These are phyloP conservation scores for Talaromyces ruber DNA, from an alignment of 495 filamentous ascomycete genomes.

Conservation along the genomic window DNA sequence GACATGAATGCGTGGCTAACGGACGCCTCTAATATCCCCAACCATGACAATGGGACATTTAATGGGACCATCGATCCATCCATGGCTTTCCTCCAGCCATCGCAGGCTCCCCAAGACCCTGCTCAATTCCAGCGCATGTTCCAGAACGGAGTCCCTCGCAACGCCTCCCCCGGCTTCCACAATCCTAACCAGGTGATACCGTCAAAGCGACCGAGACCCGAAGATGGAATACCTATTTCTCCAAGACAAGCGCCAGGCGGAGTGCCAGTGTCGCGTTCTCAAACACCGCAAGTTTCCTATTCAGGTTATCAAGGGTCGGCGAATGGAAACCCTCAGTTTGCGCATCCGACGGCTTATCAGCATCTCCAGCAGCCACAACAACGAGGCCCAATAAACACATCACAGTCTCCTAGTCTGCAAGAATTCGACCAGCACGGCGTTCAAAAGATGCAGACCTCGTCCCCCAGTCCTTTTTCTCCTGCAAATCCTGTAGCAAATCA, in stretches of 20 bases:
- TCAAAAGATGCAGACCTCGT: constrained; percentile 80
- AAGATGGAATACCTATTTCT: constrained; percentile 77
- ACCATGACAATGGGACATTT: constrained; percentile 73
- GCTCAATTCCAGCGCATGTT: constrained; percentile 62
- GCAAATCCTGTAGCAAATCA: constrained; percentile 67
- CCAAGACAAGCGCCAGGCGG: constrained; percentile 69
- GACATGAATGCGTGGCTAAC: constrained; percentile 82
- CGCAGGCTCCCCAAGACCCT: constrained; percentile 50
- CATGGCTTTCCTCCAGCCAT: constrained; percentile 41
- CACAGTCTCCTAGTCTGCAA: constrained; percentile 86
- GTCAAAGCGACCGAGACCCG: constrained; percentile 77
- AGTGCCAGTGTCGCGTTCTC: constrained; percentile 76
- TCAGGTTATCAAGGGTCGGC: constrained; percentile 53
- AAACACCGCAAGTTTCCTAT: constrained; percentile 72
- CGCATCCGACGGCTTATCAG: constrained; percentile 59
- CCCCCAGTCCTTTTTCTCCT: constrained; percentile 85
- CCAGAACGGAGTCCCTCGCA: constrained; percentile 67
- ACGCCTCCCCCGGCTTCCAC: constrained; percentile 69
- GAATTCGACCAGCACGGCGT: constrained; percentile 56
- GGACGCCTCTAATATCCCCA: constrained; percentile 61
- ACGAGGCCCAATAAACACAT: constrained; percentile 70
- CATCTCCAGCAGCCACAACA: constrained; percentile 74
- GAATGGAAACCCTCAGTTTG: constrained; percentile 45
- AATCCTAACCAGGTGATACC: constrained; percentile 75
- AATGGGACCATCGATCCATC: constrained; percentile 50